Evolutionary conservation across 2,329 filamentous ascomycete genomes (phyloP), one percentile per base, ranked within the genome.

Genomic region (Dothistroma septosporum): DNA sequence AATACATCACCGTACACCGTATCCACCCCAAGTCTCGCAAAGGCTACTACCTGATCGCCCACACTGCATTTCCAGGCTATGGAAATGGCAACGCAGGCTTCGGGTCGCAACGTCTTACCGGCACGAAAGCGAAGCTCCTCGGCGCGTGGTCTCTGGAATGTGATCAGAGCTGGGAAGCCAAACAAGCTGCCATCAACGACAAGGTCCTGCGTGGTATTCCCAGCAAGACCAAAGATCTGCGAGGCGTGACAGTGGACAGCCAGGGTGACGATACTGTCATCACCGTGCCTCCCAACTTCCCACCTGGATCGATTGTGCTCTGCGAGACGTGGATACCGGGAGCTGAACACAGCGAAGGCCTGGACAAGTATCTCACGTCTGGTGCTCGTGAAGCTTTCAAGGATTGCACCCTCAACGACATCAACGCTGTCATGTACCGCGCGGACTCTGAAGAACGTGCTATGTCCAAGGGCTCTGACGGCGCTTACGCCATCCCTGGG

Each of bases 281-380:
- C 64, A 87, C 85, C 0, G 86, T 96, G 16, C 87, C 89, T 1
- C 87, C 92, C 52, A 85, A 87, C 63, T 96, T 99, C 73, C 91
- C 92, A 3, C 92, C 95, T 14, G 94, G 94, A 61, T 96, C 92
- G 66, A 96, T 99, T 67, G 92, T 92, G 2, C 80, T 99, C 2
- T 96, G 97, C 68, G 92, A 97, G 78, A 99, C 94, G 0, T 97
- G 90, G 88, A 94, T 97, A 31, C 92, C 92, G 4, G 86, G 86
- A 24, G 90, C 90, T 1, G 91, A 97, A 72, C 90, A 96, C 73
- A 87, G 89, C 1, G 84, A 87, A 46, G 90, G 91, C 22, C 80
- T 99, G 19, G 92, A 97, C 73, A 89, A 86, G 48, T 96, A 89
- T 73, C 88, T 97, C 60, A 94, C 91, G 0, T 88, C 88, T 31